Evolutionary conservation across 768 basidiomycete genomes (phyloP).

Genomic region (Termitomyces titanicus): DNA sequence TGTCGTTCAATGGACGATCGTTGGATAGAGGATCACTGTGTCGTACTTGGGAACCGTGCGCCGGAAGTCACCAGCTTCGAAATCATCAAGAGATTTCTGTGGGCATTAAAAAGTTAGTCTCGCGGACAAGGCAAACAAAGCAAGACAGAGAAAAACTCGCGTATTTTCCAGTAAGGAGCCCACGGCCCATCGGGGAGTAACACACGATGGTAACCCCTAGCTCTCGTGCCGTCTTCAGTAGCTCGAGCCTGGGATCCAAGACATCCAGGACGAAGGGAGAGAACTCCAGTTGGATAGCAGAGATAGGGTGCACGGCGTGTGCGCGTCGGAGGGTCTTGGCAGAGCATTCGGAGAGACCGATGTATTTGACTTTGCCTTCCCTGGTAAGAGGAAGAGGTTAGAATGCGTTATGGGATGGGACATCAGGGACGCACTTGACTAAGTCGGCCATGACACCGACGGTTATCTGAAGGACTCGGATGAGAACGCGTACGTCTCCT

Average conservation of each 20-base stretch:
- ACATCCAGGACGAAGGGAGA: slow-evolving; percentile 41
- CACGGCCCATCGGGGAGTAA: slow-evolving; percentile 49
- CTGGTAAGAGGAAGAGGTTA: slow-evolving; percentile 17
- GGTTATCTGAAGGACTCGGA: slow-evolving; percentile 17
- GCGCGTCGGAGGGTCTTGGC: slow-evolving; percentile 44
- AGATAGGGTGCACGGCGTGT: slow-evolving; percentile 42
- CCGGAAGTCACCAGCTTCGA: slow-evolving; percentile 34
- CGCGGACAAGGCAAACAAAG: neutral
- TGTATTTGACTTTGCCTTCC: slow-evolving; percentile 41
- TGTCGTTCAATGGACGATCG: too few species aligned
- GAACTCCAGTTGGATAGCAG: slow-evolving; percentile 42
- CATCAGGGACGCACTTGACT: slow-evolving; percentile 33
- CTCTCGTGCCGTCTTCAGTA: slow-evolving; percentile 39
- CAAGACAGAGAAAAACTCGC: slow-evolving; percentile 17
- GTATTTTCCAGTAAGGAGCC: slow-evolving; percentile 42
- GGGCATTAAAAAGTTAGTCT: neutral
- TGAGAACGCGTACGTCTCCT: neutral
- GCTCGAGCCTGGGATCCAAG: slow-evolving; percentile 32
- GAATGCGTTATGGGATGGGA: slow-evolving; percentile 6
- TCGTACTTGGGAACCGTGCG: slow-evolving; percentile 29
- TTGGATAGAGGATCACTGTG: too few species aligned
- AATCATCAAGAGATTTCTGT: slow-evolving; percentile 36
- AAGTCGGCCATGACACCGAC: slow-evolving; percentile 33
- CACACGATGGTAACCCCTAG: slow-evolving; percentile 42
- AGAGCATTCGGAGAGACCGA: slow-evolving; percentile 50